Percentiles rank a stretch among this genome's conserved stretches.
Evolutionary conservation across 139 green algal species (phyloP).

Genomic region (Picochlorum sp.): DNA sequence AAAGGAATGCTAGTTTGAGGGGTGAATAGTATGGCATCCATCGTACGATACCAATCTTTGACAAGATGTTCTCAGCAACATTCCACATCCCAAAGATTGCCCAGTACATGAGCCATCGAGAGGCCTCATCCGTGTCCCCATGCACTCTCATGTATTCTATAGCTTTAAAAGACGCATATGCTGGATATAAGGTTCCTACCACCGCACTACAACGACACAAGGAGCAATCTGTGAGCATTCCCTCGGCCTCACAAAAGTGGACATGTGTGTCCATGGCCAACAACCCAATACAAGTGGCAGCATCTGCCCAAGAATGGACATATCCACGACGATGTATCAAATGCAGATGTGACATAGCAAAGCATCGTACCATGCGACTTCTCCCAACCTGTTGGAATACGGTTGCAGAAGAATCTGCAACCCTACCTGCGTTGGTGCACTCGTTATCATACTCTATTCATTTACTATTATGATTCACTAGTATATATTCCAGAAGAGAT

Average conservation of each 20-base stretch:
- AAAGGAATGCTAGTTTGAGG: slow-evolving; percentile 41
- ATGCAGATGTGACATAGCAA: not conserved
- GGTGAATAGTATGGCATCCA: slow-evolving; percentile 47
- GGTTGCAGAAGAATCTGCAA: slow-evolving; percentile 30
- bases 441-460: not conserved
- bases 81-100: slow-evolving; percentile 14
- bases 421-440: slow-evolving; percentile 7
- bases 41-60: not conserved
- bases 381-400: slow-evolving; percentile 16
- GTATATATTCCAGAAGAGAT: no score
- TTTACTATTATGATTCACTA: not conserved
- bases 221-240: not conserved
- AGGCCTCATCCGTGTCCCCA: not conserved
- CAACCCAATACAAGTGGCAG: no score
- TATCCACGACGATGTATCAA: not conserved
- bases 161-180: slow-evolving; percentile 28
- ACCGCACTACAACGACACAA: slow-evolving; percentile 7
- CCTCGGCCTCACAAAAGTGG: not conserved
- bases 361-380: slow-evolving; percentile 15
- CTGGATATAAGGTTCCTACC: slow-evolving; percentile 24
- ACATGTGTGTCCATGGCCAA: not conserved
- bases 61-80: slow-evolving; percentile 7
- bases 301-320: no score
- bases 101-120: slow-evolving; percentile 19
- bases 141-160: slow-evolving; percentile 12